Evolutionary conservation across 106 monocot genomes (phyloP).

Genomic region (Narthecium ossifragum): DNA sequence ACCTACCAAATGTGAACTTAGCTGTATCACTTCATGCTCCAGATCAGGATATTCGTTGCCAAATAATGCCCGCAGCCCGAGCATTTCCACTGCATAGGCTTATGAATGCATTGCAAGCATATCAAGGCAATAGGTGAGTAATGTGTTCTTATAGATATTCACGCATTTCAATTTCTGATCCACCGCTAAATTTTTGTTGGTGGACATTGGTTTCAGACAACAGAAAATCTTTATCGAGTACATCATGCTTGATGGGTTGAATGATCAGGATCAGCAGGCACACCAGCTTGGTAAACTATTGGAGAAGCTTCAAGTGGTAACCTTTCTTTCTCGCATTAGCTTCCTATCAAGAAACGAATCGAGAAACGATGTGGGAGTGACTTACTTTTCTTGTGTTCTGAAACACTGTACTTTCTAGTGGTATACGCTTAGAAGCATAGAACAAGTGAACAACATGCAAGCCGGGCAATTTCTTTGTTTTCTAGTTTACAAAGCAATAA

Average conservation of each 20-base stretch:
- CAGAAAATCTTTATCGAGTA: constrained; percentile 95
- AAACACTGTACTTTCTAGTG: too few species aligned
- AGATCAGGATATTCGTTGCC: constrained; percentile 88
- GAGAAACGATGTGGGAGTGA: too few species aligned
- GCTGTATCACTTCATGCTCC: constrained; percentile 98
- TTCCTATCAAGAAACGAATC: too few species aligned
- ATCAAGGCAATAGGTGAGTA: constrained; percentile 76
- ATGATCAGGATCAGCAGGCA: constrained; percentile 89
- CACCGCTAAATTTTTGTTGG: neutral
- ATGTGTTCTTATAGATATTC: neutral
- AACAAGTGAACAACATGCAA: too few species aligned
- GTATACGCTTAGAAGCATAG: too few species aligned
- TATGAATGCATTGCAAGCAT: constrained; percentile 68
- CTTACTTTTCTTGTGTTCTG: too few species aligned
- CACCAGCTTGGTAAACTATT: constrained; percentile 89
- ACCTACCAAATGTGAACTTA: constrained; percentile 81
- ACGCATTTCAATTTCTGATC: too few species aligned
- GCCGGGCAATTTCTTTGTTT: too few species aligned
- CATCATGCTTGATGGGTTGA: constrained; percentile 94
- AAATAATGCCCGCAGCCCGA: constrained; percentile 93
- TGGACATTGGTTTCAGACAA: constrained; percentile 36
- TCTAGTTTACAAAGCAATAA: too few species aligned
- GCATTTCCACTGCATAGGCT: constrained; percentile 84
- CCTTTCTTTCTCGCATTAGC: too few species aligned
- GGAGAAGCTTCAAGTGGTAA: constrained; percentile 70